These are phyloP conservation scores for Torulaspora maleeae DNA, from an alignment of 805 yeast species.

Conservation along the genomic window DNA sequence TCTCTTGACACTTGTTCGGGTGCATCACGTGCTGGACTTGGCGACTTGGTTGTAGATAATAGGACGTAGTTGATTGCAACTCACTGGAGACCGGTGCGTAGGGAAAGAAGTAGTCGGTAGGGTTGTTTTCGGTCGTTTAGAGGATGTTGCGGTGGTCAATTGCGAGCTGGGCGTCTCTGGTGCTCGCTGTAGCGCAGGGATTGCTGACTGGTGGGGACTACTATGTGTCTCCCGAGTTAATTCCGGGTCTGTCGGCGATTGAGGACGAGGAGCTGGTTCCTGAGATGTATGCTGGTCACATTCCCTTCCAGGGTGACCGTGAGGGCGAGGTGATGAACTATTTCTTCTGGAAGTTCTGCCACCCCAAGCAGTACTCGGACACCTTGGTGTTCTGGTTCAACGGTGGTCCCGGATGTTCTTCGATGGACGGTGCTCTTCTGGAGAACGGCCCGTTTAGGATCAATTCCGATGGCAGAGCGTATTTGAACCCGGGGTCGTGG, in stretches of 20 bases:
- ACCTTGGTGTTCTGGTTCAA: conserved; percentile 77
- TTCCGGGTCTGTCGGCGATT: conserved; percentile 29
- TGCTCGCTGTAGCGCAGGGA: background rate
- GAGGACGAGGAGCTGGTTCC: conserved; percentile 23
- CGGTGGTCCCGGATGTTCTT: conserved; percentile 98
- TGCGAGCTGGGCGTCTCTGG: background rate
- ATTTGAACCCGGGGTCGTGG: conserved; percentile 75
- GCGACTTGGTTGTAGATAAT: too few relatives aligned
- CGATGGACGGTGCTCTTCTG: conserved; percentile 94
- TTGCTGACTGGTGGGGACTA: conserved; percentile 17
- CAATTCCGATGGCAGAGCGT: conserved; percentile 42
- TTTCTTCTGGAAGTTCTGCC: conserved; percentile 70
- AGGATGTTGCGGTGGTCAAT: conserved; percentile 1
- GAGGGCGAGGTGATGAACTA: conserved; percentile 46
- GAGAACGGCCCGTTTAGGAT: conserved; percentile 88
- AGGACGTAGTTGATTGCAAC: background rate
- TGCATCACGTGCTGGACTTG: background rate
- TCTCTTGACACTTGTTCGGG: background rate
- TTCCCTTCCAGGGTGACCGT: conserved; percentile 40
- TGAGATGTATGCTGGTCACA: conserved; percentile 60
- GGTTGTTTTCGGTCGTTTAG: background rate
- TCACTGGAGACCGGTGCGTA: too few relatives aligned
- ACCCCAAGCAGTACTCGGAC: conserved; percentile 16
- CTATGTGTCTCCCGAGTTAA: conserved; percentile 25
- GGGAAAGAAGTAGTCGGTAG: too few relatives aligned